Evolutionary conservation across 108 stramenopile genomes (phyloP).

Genomic region (Fragilariopsis cylindrus): DNA sequence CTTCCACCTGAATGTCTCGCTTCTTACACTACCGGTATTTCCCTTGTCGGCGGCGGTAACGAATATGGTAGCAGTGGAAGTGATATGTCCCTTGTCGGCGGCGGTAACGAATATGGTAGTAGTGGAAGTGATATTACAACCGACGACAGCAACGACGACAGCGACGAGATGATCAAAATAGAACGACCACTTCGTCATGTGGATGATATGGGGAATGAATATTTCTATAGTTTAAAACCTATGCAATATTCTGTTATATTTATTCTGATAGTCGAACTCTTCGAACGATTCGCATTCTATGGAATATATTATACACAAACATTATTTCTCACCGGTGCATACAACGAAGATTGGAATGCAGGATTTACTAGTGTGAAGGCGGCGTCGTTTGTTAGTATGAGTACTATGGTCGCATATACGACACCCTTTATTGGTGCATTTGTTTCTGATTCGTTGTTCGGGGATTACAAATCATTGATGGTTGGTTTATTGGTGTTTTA

Average conservation of each 20-base stretch:
- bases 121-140: too few species aligned
- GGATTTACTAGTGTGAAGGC: conserved; percentile 59
- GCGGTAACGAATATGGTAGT: too few species aligned
- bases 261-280: conserved; percentile 66
- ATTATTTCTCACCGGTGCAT: conserved; percentile 67
- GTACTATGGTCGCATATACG: conserved; percentile 79
- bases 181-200: conserved; percentile 50
- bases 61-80: not conserved
- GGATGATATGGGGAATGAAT: conserved; percentile 43
- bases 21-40: too few species aligned
- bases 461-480: conserved; percentile 68
- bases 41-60: too few species aligned
- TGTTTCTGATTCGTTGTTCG: conserved; percentile 63
- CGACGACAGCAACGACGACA: not conserved
- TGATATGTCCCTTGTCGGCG: too few species aligned
- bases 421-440: conserved; percentile 79
- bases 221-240: conserved; percentile 53
- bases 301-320: conserved; percentile 76
- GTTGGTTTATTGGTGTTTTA: conserved; percentile 59
- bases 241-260: conserved; percentile 56
- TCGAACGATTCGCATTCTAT: conserved; percentile 76
- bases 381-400: conserved; percentile 57
- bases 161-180: not conserved
- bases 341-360: conserved; percentile 74
- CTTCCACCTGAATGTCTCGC: conserved; percentile 33